Evolutionary conservation across 768 basidiomycete genomes (phyloP), one percentile per base, ranked within the genome.

Genomic region (Lactarius evosmus): DNA sequence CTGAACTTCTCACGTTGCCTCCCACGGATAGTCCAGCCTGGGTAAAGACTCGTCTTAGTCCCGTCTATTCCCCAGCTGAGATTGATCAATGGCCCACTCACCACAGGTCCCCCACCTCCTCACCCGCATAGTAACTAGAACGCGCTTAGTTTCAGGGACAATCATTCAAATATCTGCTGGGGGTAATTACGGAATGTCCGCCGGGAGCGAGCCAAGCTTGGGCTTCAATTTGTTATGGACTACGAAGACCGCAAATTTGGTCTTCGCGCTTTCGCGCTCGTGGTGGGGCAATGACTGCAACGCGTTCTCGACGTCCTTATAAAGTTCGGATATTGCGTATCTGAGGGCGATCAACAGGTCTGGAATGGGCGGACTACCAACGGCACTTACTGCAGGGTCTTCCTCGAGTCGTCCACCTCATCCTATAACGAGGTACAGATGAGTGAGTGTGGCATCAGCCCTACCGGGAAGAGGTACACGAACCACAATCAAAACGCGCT

Each of bases 201-300:
- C 69, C 3, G 94, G 91, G 40, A 99, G 76, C 51, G 84, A 76
- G 30, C 85, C 95, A 38, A 86, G 73, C 78, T 99, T 99, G 34
- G 80, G 78, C 77, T 98, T 98, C 65, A 86, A 79, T 78, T 98
- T 98, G 79, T 95, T 93, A 76, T 95, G 91, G 29, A 95, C 92
- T 53, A 98, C 96, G 71, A 98, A 99, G 67, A 98, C 79, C 1
- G 85, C 95, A 65, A 99, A 93, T 73, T 89, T 80, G 30, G 96
- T 95, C 4, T 80, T 78, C 8, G 75, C 73, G 1, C 82, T 82
- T n/a, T 88, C 84, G 56, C 88, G 87, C 68, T 95, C 87, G 19
- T 82, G 75, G 74, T 91, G 89, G 4, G 90, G 87, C 61, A 85
- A 81, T 12, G 74, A 73, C 32, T 83, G 75, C 16, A 91, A 76